A percentile compares a stretch with the other conserved stretches of the same genome.
Conservation (phyloP, 371 early-diverging fungal species). For the Mortierella polycephala region DNA sequence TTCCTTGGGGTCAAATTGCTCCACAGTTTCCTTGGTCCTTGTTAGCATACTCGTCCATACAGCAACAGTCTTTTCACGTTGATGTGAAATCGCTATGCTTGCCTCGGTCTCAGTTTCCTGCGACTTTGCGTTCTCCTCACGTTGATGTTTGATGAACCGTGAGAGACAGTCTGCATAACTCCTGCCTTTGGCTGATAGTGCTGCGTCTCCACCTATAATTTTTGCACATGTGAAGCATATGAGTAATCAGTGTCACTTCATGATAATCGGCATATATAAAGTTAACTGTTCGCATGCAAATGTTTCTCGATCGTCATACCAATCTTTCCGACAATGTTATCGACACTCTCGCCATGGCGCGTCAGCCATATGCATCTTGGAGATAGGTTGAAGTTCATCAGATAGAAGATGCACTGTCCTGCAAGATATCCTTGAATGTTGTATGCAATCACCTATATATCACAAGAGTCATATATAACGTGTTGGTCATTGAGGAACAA, state of each 20-base stretch:
- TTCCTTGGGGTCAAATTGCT: slow-evolving; percentile 73
- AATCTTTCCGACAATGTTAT: slow-evolving; percentile 66
- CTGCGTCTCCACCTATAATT: slow-evolving; percentile 81
- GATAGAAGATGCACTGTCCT: slow-evolving; percentile 86
- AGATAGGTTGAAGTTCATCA: slow-evolving; percentile 82
- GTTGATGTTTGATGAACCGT: slow-evolving; percentile 64
- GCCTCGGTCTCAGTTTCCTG: slow-evolving; percentile 40
- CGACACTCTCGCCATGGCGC: slow-evolving; percentile 82
- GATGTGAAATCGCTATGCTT: slow-evolving; percentile 52
- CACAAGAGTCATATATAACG: neutral
- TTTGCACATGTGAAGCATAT: too few species aligned
- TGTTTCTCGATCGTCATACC: slow-evolving; percentile 40
- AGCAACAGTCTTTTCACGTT: slow-evolving; percentile 55
- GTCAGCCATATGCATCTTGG: slow-evolving; percentile 84
- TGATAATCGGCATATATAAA: too few species aligned
- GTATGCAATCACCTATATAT: slow-evolving; percentile 72
- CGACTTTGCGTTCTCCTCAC: slow-evolving; percentile 24
- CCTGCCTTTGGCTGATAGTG: slow-evolving; percentile 68
- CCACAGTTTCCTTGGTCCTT: slow-evolving; percentile 77
- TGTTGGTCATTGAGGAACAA: slow-evolving; percentile 1
- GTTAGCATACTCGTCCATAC: slow-evolving; percentile 85
- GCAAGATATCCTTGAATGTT: slow-evolving; percentile 84
- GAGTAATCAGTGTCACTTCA: too few species aligned
- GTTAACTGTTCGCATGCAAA: neutral
- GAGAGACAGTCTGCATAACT: slow-evolving; percentile 74